Percentiles rank a stretch among this genome's conserved stretches.
Evolutionary conservation across 345 rosid genomes (phyloP).

Genomic region (Pseudoturritis turrita): DNA sequence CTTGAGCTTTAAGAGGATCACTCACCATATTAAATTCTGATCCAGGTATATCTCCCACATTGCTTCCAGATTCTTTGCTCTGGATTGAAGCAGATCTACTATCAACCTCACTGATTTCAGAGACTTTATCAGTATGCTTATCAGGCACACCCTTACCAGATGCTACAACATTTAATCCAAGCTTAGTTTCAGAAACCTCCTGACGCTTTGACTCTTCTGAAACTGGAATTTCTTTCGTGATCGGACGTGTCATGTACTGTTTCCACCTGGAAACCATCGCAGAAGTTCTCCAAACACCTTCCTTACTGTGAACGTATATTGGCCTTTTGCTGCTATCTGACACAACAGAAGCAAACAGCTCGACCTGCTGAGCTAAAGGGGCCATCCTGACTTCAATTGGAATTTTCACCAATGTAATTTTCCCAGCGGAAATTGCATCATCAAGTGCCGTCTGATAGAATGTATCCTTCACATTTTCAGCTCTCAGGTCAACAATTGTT

Average conservation of each 20-base stretch:
- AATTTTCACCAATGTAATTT: constrained; percentile 60
- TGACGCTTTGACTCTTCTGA: constrained; percentile 33
- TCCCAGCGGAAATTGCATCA: constrained; percentile 55
- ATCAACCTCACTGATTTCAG: constrained; percentile 25
- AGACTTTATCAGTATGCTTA: constrained; percentile 20
- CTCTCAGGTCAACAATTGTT: constrained; percentile 84
- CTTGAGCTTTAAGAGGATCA: constrained; percentile 81
- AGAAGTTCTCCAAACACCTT: constrained; percentile 86
- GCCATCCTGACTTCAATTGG: constrained; percentile 82
- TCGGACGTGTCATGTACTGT: constrained; percentile 69
- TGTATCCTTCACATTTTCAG: constrained; percentile 72
- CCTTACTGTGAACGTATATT: constrained; percentile 86
- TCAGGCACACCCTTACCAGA: constrained; percentile 26
- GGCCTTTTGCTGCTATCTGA: constrained; percentile 71
- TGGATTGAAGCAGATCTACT: constrained; percentile 26
- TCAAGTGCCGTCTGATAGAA: constrained; percentile 65
- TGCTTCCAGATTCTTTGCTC: constrained; percentile 33
- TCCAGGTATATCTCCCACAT: constrained; percentile 28
- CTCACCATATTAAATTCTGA: constrained; percentile 32
- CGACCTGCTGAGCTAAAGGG: constrained; percentile 88
- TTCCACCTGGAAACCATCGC: constrained; percentile 95
- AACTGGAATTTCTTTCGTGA: constrained; percentile 28
- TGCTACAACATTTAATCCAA: constrained; percentile 32
- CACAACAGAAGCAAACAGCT: constrained; percentile 77
- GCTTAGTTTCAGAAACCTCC: constrained; percentile 31